A percentile compares a stretch with the other conserved stretches of the same genome.
phyloP scores from a whole-genome alignment of 2,329 filamentous ascomycete species.

The Fusarium sambucinum region DNA sequence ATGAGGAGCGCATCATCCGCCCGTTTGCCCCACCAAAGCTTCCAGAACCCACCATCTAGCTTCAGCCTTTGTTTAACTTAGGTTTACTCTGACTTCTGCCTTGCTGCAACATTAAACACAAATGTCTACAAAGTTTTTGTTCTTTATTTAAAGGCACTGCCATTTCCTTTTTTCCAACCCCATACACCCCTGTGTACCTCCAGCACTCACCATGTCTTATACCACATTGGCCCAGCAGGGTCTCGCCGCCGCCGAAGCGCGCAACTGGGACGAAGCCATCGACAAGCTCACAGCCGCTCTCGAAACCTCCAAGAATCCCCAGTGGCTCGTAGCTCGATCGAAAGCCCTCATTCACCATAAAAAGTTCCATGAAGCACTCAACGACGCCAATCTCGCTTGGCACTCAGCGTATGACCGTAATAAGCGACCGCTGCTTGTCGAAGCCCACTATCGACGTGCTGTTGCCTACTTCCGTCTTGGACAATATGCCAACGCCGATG shows the following conservation, averaged over 20 bases:
- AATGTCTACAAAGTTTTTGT: neutral
- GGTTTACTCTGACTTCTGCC: neutral
- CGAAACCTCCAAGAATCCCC: constrained; percentile 72
- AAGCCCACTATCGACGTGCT: constrained; percentile 85
- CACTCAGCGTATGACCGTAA: constrained; percentile 73
- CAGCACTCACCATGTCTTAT: constrained; percentile 61
- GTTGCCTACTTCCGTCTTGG: constrained; percentile 78
- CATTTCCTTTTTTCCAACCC: neutral
- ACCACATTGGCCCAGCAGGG: constrained; percentile 68
- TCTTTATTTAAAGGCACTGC: neutral
- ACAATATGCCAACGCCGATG: constrained; percentile 79
- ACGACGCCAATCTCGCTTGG: constrained; percentile 76
- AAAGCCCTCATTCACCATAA: constrained; percentile 78
- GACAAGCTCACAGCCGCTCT: constrained; percentile 76
- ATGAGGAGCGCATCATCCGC: neutral
- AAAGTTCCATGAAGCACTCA: constrained; percentile 72
- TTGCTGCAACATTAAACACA: neutral
- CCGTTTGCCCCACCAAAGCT: constrained; percentile 50
- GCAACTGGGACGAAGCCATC: constrained; percentile 76
- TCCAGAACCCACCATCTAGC: constrained; percentile 49
- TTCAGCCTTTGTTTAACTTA: neutral
- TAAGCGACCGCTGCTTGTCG: constrained; percentile 79
- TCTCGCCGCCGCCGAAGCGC: constrained; percentile 71
- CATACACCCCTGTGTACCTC: neutral
- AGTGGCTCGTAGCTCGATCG: constrained; percentile 85